phyloP scores from a whole-genome alignment of 441 rosid species.

The Populus hybrid region DNA sequence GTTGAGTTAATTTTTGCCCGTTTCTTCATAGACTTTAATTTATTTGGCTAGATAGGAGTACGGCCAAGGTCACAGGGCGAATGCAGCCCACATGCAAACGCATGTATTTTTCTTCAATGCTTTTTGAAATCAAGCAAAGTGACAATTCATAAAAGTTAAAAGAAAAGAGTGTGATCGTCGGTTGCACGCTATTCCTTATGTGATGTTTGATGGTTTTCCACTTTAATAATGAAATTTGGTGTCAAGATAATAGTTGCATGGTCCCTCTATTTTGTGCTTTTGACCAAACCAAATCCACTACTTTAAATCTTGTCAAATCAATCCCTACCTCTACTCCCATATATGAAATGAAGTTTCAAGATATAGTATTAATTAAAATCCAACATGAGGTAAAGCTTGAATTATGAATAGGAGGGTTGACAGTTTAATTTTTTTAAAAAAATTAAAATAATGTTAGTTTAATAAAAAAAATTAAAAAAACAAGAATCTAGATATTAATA shows the following conservation, averaged over 20 bases:
- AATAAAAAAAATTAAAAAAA: too few relatives aligned
- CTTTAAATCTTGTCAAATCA: neutral
- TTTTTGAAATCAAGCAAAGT: conserved; percentile 16
- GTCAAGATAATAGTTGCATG: neutral
- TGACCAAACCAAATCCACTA: neutral
- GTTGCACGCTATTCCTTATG: neutral
- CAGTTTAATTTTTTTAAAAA: too few relatives aligned
- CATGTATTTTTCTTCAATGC: neutral
- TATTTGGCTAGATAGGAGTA: neutral
- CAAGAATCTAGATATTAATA: accelerated
- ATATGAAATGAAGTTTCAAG: too few relatives aligned
- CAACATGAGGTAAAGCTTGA: too few relatives aligned
- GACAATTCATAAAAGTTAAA: conserved; percentile 8
- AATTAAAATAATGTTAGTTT: too few relatives aligned
- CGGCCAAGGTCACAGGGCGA: conserved; percentile 14
- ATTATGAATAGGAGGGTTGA: too few relatives aligned
- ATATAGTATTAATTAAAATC: too few relatives aligned
- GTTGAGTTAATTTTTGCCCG: neutral
- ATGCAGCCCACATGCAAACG: conserved; percentile 22
- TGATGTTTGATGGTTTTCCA: neutral
- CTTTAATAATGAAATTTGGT: neutral
- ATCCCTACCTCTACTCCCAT: neutral
- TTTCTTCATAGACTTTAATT: neutral
- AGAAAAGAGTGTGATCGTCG: conserved; percentile 8
- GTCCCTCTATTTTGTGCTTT: neutral